A percentile compares a stretch with the other conserved stretches of the same genome.
Conservation (phyloP, 352 stramenopile genomes). For the Phytophthora capsici region DNA sequence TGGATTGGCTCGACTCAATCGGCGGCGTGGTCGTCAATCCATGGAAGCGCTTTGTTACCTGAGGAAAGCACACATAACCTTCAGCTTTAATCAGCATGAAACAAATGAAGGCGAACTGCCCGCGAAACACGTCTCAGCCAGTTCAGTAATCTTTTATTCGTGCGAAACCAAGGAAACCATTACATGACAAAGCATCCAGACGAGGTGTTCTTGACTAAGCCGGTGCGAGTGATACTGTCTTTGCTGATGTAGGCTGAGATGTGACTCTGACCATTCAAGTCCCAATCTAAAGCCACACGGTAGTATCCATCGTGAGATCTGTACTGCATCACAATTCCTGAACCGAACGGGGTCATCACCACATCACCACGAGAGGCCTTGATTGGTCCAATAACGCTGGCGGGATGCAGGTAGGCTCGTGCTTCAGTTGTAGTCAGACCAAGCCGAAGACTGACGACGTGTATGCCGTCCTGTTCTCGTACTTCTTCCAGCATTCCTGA, state of each 20-base stretch:
- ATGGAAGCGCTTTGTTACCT: too few relatives aligned
- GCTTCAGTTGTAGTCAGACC: slow-evolving; percentile 56
- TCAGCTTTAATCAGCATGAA: too few relatives aligned
- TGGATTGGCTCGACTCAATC: too few relatives aligned
- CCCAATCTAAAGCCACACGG: slow-evolving; percentile 74
- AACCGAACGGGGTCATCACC: slow-evolving; percentile 78
- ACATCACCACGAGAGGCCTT: slow-evolving; percentile 76
- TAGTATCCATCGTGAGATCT: slow-evolving; percentile 68
- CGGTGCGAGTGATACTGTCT: slow-evolving; percentile 59
- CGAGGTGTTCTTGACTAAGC: slow-evolving; percentile 62
- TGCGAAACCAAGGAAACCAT: slow-evolving; percentile 7
- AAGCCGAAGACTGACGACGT: slow-evolving; percentile 73
- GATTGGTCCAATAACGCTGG: slow-evolving; percentile 57
- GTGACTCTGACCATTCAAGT: slow-evolving; percentile 57
- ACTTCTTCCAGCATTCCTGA: slow-evolving; percentile 69
- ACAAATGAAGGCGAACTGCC: too few relatives aligned
- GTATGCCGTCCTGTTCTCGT: slow-evolving; percentile 67
- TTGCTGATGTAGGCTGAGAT: slow-evolving; percentile 69
- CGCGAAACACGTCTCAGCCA: too few relatives aligned
- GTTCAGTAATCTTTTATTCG: too few relatives aligned
- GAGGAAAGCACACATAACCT: too few relatives aligned
- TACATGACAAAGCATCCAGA: slow-evolving; percentile 80
- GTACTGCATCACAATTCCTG: slow-evolving; percentile 74
- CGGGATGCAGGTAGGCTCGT: slow-evolving; percentile 67
- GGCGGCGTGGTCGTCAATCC: too few relatives aligned